Evolutionary conservation across 768 basidiomycete species (phyloP).

Genomic region (Mycena chlorophos): DNA sequence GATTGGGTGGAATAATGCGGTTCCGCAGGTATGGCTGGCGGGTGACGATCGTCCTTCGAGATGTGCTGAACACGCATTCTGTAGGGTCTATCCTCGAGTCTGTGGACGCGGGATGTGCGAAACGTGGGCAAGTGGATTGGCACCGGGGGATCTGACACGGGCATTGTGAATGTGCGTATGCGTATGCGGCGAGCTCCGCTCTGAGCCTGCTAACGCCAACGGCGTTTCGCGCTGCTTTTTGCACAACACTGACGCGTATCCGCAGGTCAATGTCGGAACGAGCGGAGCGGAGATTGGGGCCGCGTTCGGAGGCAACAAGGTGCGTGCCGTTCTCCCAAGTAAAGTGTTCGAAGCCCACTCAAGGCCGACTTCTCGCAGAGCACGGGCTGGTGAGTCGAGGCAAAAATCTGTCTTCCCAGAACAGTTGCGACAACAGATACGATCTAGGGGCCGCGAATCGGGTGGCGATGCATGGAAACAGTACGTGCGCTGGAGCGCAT

Average conservation of each 20-base stretch:
- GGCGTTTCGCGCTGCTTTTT: conserved; percentile 11
- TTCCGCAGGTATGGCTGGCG: conserved; percentile 67
- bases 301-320: conserved; percentile 95
- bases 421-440: conserved; percentile 23
- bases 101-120: conserved; percentile 86
- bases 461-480: conserved; percentile 99
- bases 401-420: conserved; percentile 20
- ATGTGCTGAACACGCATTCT: conserved; percentile 18
- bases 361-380: conserved; percentile 45
- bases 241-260: background rate
- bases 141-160: conserved; percentile 83
- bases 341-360: conserved; percentile 18
- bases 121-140: conserved; percentile 92
- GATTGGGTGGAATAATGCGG: conserved; percentile 87
- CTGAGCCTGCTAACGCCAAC: too few species aligned
- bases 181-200: background rate
- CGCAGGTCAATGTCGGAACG: conserved; percentile 61
- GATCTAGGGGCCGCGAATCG: conserved; percentile 84
- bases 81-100: conserved; percentile 83
- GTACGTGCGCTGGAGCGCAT: conserved; percentile 89
- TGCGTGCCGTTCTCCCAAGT: conserved; percentile 36
- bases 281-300: conserved; percentile 69
- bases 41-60: conserved; percentile 9
- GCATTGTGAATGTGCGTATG: conserved; percentile 82
- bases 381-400: conserved; percentile 69